phyloP scores from a whole-genome alignment of 257 asterid genomes.

The Solanum ossicruentum region DNA sequence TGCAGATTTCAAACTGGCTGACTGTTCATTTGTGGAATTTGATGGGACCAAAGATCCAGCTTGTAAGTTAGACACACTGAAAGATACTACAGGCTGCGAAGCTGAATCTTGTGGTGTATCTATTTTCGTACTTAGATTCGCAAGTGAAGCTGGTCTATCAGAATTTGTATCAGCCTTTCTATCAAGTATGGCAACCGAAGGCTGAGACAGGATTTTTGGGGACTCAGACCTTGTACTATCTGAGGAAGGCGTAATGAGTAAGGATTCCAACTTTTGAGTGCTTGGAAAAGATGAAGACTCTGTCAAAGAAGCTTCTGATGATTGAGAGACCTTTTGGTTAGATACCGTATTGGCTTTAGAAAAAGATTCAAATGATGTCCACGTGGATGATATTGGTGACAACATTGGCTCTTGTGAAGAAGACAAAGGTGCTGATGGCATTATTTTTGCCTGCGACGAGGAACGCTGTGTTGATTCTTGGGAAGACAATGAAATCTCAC shows the following conservation, averaged over 20 bases:
- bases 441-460: slow-evolving; percentile 13
- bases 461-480: slow-evolving; percentile 12
- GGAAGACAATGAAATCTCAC: slow-evolving; percentile 19
- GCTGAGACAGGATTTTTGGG: slow-evolving; percentile 15
- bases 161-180: slow-evolving; percentile 17
- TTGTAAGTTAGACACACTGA: slow-evolving; percentile 13
- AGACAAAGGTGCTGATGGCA: slow-evolving; percentile 21
- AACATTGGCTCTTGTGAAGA: slow-evolving; percentile 22
- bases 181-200: slow-evolving; percentile 12
- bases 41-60: slow-evolving; percentile 17
- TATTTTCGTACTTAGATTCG: background rate
- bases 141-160: slow-evolving; percentile 12
- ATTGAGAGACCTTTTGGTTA: slow-evolving; percentile 25
- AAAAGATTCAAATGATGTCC: slow-evolving; percentile 3
- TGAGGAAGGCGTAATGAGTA: slow-evolving; percentile 16
- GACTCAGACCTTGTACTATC: slow-evolving; percentile 14
- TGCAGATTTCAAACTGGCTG: slow-evolving; percentile 17
- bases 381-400: slow-evolving; percentile 17
- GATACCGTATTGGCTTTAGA: slow-evolving; percentile 22
- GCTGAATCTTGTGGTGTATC: slow-evolving; percentile 17
- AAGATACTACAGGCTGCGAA: slow-evolving; percentile 17
- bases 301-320: slow-evolving; percentile 12
- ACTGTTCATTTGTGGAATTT: slow-evolving; percentile 9
- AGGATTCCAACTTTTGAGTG: slow-evolving; percentile 9
- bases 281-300: slow-evolving; percentile 13